Conservation (phyloP, 306 rosid species). For the Trifolium pratense region DNA sequence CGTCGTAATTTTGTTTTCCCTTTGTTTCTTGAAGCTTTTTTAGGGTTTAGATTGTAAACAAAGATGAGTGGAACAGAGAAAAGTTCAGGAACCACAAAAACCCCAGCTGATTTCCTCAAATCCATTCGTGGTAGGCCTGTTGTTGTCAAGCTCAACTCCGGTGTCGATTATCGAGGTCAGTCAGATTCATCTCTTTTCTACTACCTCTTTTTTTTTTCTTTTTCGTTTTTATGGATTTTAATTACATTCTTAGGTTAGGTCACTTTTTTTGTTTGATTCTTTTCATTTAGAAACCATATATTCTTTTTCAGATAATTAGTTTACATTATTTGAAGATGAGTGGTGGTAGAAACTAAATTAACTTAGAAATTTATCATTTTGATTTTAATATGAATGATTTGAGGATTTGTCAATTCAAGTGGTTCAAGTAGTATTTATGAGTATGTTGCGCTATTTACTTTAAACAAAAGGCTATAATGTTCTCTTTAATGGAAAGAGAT, state of each 20-base stretch:
- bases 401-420: background rate
- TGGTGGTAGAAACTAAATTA: background rate
- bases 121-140: conserved; percentile 95
- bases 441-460: background rate
- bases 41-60: conserved; percentile 7
- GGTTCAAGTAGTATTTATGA: conserved; percentile 14
- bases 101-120: conserved; percentile 90
- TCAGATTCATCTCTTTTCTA: conserved; percentile 18
- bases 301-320: background rate
- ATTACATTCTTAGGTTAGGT: no score
- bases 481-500: background rate
- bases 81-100: conserved; percentile 73
- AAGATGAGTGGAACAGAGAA: conserved; percentile 65
- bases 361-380: background rate
- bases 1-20: no score
- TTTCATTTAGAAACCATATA: background rate
- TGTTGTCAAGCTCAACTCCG: conserved; percentile 91
- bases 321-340: background rate
- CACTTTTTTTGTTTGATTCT: background rate
- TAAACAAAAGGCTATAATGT: background rate
- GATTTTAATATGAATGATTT: background rate
- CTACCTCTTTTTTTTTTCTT: no score
- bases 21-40: background rate
- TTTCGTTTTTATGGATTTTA: no score
- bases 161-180: conserved; percentile 93